Evolutionary conservation across 2,329 filamentous ascomycete species (phyloP).

Genomic region (Ceratocystis diversiconidia): DNA sequence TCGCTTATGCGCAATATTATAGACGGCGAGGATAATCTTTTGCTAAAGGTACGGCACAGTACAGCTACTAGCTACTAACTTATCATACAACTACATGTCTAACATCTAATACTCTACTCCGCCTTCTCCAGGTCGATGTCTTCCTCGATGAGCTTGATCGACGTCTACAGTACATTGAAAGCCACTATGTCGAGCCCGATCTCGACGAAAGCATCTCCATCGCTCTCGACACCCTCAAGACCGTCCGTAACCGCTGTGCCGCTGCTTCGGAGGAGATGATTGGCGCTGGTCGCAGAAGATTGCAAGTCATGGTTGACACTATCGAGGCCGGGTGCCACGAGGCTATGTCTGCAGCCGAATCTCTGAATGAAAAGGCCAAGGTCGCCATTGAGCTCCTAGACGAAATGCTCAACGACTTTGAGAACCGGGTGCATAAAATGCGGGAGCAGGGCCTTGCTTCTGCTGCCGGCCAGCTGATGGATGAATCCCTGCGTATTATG

Average conservation of each 20-base stretch:
- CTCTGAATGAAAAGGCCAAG: constrained; percentile 79
- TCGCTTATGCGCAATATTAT: constrained; percentile 46
- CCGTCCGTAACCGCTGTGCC: constrained; percentile 76
- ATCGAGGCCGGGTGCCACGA: constrained; percentile 79
- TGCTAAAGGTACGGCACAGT: constrained; percentile 36
- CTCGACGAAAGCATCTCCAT: constrained; percentile 73
- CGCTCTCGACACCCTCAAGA: constrained; percentile 72
- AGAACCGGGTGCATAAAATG: constrained; percentile 65
- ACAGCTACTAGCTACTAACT: background rate
- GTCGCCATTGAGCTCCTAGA: constrained; percentile 80
- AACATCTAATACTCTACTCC: background rate
- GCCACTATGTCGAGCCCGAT: constrained; percentile 60
- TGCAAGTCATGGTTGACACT: constrained; percentile 84
- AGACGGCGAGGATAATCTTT: constrained; percentile 46
- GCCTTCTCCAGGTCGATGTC: constrained; percentile 46
- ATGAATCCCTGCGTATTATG: constrained; percentile 63
- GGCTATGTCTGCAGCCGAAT: constrained; percentile 68
- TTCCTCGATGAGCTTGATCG: constrained; percentile 78
- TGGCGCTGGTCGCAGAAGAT: constrained; percentile 67
- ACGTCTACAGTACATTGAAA: constrained; percentile 75
- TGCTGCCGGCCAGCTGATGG: constrained; percentile 57
- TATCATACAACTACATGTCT: background rate
- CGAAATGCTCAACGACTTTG: constrained; percentile 70
- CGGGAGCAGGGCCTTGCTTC: constrained; percentile 59
- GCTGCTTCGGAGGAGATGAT: constrained; percentile 82